A percentile compares a stretch with the other conserved stretches of the same genome.
Evolutionary conservation across 2,329 filamentous ascomycete species (phyloP).

Genomic region (Chrysosporium queenslandicum): DNA sequence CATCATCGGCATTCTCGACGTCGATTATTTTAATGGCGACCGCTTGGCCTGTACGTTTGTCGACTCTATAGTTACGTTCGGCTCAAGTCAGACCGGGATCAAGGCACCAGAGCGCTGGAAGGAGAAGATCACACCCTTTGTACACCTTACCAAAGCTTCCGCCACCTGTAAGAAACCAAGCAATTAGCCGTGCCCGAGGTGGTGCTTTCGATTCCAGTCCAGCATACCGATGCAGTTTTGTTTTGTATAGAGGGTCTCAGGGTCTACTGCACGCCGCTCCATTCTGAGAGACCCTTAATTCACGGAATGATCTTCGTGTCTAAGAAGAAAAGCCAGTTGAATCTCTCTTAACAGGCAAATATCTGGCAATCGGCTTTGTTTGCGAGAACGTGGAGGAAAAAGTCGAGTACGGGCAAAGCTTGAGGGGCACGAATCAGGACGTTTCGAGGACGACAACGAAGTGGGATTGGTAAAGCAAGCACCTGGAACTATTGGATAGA

Average conservation of each 20-base stretch:
- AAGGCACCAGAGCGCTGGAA: background rate
- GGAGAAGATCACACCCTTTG: conserved; percentile 60
- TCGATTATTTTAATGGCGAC: conserved; percentile 99
- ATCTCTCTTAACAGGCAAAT: background rate
- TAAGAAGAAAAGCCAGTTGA: background rate
- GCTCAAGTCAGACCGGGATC: background rate
- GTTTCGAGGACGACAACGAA: background rate
- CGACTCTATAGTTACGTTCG: conserved; percentile 50
- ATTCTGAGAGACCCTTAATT: background rate
- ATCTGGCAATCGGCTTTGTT: too few species aligned
- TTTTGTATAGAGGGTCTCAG: conserved; percentile 86
- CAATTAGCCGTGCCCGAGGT: background rate
- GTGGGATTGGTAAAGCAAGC: background rate
- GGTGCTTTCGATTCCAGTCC: background rate
- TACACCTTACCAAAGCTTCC: conserved; percentile 98
- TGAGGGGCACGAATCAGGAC: background rate
- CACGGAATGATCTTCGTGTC: background rate
- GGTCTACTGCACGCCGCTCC: conserved; percentile 52
- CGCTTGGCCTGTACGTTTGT: conserved; percentile 82
- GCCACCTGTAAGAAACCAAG: conserved; percentile 52
- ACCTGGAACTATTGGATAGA: background rate
- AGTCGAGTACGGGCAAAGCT: background rate
- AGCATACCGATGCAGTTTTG: conserved; percentile 71
- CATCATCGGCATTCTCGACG: conserved; percentile 96
- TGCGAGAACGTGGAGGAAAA: too few species aligned